Evolutionary conservation across 306 rosid species (phyloP).

Genomic region (Dryas octopetala): DNA sequence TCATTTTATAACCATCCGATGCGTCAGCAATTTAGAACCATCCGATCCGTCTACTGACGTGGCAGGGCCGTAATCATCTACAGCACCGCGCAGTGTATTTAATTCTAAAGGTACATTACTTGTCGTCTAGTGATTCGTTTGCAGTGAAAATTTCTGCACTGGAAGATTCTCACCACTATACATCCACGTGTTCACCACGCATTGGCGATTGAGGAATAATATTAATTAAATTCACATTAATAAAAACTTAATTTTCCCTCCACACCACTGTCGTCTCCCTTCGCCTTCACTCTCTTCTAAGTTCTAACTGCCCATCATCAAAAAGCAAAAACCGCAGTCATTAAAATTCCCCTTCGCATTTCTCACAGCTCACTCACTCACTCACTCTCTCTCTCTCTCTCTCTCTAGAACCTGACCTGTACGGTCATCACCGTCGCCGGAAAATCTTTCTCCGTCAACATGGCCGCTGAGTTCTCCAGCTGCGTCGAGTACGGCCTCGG

Average conservation of each 20-base stretch:
- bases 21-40: no score
- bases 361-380: not conserved
- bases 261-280: constrained; percentile 5
- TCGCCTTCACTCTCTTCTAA: constrained; percentile 12
- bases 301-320: constrained; percentile 6
- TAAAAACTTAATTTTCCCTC: constrained; percentile 15
- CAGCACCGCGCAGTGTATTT: not conserved
- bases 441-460: not conserved
- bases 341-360: not conserved
- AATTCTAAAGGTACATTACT: not conserved
- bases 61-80: not conserved
- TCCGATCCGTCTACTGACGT: not conserved
- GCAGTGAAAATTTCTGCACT: not conserved
- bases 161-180: no score
- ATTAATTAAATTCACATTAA: not conserved
- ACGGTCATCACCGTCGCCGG: not conserved
- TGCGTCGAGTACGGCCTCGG: constrained; percentile 70
- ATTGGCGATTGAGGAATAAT: not conserved
- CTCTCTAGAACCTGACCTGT: not conserved
- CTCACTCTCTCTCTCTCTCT: constrained; percentile 1
- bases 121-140: not conserved
- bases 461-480: constrained; percentile 62
- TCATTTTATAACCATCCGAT: no score
- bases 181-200: not conserved
- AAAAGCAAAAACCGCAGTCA: not conserved